phyloP scores from a whole-genome alignment of 2,329 filamentous ascomycete species.

The Fusarium kyushuense region DNA sequence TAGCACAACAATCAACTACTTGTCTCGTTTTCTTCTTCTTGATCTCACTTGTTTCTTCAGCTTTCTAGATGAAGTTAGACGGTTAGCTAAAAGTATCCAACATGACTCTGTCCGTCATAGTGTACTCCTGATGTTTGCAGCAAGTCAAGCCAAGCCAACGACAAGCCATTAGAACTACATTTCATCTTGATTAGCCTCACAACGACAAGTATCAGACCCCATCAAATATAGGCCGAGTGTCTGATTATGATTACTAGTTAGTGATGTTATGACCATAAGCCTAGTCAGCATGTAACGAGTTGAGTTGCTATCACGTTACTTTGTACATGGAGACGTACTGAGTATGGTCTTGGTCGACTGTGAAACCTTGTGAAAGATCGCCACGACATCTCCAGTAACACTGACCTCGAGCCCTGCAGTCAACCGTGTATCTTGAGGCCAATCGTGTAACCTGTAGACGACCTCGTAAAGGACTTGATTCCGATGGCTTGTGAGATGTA shows the following conservation, averaged over 20 bases:
- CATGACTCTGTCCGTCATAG: background rate
- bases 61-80: slow-evolving; percentile 5
- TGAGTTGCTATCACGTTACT: background rate
- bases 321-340: background rate
- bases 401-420: slow-evolving; percentile 14
- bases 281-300: background rate
- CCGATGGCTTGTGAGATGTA: slow-evolving; percentile 7
- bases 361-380: background rate
- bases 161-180: background rate
- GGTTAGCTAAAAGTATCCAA: slow-evolving; percentile 8
- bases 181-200: background rate
- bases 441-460: slow-evolving; percentile 7
- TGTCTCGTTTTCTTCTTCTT: slow-evolving; percentile 4
- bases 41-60: slow-evolving; percentile 4
- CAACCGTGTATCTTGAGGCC: slow-evolving; percentile 12
- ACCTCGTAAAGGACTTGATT: slow-evolving; percentile 23
- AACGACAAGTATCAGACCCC: background rate
- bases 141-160: slow-evolving; percentile 1
- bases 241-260: background rate
- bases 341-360: slow-evolving; percentile 1
- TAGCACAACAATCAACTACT: background rate
- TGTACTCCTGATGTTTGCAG: background rate
- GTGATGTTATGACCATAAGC: background rate
- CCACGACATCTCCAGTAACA: slow-evolving; percentile 1
- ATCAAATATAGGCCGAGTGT: background rate